Evolutionary conservation across 768 basidiomycete species (phyloP).

Genomic region (Calocera cornea): DNA sequence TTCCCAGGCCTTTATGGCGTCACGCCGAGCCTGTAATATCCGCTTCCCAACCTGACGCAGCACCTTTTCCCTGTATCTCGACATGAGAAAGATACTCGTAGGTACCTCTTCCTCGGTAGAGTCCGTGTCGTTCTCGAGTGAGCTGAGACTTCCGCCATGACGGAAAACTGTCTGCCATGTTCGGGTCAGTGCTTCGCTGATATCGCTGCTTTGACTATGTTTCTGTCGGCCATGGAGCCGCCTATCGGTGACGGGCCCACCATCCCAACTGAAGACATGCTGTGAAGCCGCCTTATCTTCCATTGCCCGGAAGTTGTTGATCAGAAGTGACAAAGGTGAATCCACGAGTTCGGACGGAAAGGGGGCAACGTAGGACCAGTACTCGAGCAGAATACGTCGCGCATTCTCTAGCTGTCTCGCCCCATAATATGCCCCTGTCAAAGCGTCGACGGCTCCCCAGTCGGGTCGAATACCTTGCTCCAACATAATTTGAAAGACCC

Average conservation of each 20-base stretch:
- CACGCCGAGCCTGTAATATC: background rate
- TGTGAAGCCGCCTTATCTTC: constrained; percentile 15
- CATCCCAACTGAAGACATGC: background rate
- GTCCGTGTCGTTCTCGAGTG: background rate
- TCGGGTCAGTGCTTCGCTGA: constrained; percentile 12
- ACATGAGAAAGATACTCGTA: background rate
- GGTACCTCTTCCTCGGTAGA: background rate
- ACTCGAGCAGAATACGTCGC: constrained; percentile 37
- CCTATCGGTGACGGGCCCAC: constrained; percentile 9
- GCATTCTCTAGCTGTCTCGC: constrained; percentile 40
- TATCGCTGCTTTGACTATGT: constrained; percentile 28
- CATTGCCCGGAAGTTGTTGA: constrained; percentile 35
- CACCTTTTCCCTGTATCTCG: background rate
- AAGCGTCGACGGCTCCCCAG: constrained; percentile 53
- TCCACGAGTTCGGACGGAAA: constrained; percentile 39
- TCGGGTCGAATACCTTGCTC: constrained; percentile 51
- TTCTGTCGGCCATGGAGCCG: constrained; percentile 25
- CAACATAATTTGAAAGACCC: constrained; percentile 50
- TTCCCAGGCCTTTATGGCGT: background rate
- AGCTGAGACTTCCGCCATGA: background rate
- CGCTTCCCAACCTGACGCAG: background rate
- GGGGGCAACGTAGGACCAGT: constrained; percentile 54
- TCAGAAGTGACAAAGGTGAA: constrained; percentile 36
- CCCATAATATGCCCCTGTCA: constrained; percentile 52
- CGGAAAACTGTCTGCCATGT: constrained; percentile 33